phyloP scores from a whole-genome alignment of 1,284 basidiomycete species.

The Ganoderma sinense region DNA sequence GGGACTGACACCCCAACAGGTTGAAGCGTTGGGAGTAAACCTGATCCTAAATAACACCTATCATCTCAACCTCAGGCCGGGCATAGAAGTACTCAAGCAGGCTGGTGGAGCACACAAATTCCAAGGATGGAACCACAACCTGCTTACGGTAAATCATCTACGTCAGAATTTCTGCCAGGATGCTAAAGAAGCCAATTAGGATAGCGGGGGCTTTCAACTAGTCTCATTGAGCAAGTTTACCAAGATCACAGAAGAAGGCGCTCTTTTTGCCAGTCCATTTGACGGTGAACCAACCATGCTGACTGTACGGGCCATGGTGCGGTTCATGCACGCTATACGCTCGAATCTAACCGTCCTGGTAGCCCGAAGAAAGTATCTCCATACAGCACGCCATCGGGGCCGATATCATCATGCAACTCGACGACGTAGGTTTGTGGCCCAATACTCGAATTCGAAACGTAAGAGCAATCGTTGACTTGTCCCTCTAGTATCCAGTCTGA shows the following conservation, averaged over 20 bases:
- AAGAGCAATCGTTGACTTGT: not conserved
- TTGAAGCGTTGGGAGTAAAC: constrained; percentile 79
- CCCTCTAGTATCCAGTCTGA: constrained; percentile 71
- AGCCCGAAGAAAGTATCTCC: constrained; percentile 88
- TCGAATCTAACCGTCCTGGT: constrained; percentile 1
- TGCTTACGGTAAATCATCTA: constrained; percentile 65
- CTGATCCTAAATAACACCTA: constrained; percentile 89
- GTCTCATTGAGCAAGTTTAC: constrained; percentile 87
- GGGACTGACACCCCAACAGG: constrained; percentile 84
- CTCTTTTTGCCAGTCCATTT: constrained; percentile 83
- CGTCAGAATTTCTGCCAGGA: not conserved
- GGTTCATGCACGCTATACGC: not conserved
- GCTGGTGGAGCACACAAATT: constrained; percentile 85
- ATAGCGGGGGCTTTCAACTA: constrained; percentile 88
- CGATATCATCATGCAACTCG: constrained; percentile 92
- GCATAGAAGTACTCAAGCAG: constrained; percentile 71
- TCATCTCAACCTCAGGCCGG: constrained; percentile 83
- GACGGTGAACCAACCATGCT: constrained; percentile 85
- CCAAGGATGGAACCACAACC: constrained; percentile 84
- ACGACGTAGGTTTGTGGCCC: constrained; percentile 78
- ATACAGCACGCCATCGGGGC: constrained; percentile 87
- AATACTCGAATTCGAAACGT: too few species aligned
- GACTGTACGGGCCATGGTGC: constrained; percentile 56
- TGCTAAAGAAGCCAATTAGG: constrained; percentile 48
- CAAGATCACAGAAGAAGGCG: constrained; percentile 85